Conservation (phyloP, 306 rosid species). For the Purshia tridentata region DNA sequence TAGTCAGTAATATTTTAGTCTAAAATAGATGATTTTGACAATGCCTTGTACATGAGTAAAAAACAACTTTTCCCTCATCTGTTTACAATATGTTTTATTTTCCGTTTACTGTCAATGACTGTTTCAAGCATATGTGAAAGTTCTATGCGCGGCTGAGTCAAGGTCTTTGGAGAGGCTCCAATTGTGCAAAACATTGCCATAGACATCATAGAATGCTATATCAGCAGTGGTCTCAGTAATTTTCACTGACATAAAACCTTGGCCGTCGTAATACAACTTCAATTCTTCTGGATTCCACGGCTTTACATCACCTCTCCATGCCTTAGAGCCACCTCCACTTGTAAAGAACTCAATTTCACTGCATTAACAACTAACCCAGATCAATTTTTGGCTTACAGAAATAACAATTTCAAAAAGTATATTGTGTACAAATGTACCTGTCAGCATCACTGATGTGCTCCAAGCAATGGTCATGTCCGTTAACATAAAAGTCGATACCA, state of each 20-base stretch:
- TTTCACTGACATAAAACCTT: conserved; percentile 67
- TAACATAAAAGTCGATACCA: conserved; percentile 61
- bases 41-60: not conserved
- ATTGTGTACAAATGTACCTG: conserved; percentile 39
- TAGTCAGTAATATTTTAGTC: not conserved
- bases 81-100: too few species aligned
- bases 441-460: conserved; percentile 54
- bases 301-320: conserved; percentile 71
- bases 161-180: conserved; percentile 39
- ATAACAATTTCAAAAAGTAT: not conserved
- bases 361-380: conserved; percentile 4
- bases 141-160: not conserved
- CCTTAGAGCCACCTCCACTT: conserved; percentile 88
- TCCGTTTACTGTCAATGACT: not conserved
- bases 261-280: conserved; percentile 75
- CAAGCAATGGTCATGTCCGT: conserved; percentile 90
- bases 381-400: not conserved
- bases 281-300: conserved; percentile 33
- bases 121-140: not conserved
- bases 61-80: too few species aligned
- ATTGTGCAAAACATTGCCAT: conserved; percentile 54
- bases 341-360: conserved; percentile 69
- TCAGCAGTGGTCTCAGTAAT: conserved; percentile 36
- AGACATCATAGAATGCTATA: conserved; percentile 49
- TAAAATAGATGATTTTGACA: not conserved